Conservation (phyloP, 2,329 filamentous ascomycete genomes). For the Berkeleyomyces basicola region DNA sequence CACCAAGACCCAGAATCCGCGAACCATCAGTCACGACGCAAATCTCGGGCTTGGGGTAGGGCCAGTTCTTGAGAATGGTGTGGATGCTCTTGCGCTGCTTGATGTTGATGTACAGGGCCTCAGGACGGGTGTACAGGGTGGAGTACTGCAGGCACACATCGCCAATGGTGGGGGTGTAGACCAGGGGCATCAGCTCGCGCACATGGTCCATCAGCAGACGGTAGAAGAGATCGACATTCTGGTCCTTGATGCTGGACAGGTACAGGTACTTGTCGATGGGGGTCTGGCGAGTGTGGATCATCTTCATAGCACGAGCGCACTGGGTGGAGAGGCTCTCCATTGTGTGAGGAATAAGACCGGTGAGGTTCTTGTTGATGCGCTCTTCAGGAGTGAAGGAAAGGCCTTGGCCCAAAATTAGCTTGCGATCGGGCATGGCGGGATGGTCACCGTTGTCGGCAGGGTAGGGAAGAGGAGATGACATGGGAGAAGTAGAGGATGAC, state of each 20-base stretch:
- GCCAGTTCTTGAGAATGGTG: conserved; percentile 86
- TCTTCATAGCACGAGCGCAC: conserved; percentile 51
- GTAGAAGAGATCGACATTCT: conserved; percentile 71
- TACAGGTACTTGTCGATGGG: conserved; percentile 73
- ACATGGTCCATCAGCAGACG: conserved; percentile 62
- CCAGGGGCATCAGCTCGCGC: conserved; percentile 63
- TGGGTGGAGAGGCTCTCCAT: conserved; percentile 44
- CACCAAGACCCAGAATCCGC: conserved; percentile 78
- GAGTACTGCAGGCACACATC: conserved; percentile 96
- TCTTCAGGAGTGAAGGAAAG: conserved; percentile 49
- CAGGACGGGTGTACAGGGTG: conserved; percentile 84
- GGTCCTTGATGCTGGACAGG: conserved; percentile 55
- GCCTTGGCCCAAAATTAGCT: conserved; percentile 25
- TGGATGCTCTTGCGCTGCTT: conserved; percentile 82
- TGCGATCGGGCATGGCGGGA: conserved; percentile 6
- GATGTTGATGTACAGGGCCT: conserved; percentile 91
- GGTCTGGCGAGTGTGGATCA: conserved; percentile 53
- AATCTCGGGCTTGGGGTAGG: conserved; percentile 75
- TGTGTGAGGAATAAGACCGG: conserved; percentile 47
- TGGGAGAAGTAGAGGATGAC: background rate
- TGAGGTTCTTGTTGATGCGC: conserved; percentile 46
- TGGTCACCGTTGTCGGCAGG: background rate
- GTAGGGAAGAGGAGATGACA: background rate
- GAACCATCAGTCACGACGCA: conserved; percentile 95
- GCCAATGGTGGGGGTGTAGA: conserved; percentile 82